Conservation (phyloP, 176 grass and related monocot species). For the Lolium perenne region DNA sequence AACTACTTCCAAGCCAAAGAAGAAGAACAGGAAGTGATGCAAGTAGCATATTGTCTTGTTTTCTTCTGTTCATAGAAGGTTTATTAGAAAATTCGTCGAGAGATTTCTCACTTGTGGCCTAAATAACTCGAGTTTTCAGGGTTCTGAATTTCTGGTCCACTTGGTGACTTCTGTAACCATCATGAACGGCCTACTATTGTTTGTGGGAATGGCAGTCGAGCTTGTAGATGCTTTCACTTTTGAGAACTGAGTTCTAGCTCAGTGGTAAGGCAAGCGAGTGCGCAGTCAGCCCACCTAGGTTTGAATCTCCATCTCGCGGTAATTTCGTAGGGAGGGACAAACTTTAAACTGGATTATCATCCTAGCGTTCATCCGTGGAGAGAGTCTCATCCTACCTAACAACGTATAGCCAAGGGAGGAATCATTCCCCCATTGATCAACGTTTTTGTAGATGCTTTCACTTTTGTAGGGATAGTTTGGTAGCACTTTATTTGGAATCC, state of each 20-base stretch:
- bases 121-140: neutral
- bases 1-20: slow-evolving; percentile 49
- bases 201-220: neutral
- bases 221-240: neutral
- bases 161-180: neutral
- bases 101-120: neutral
- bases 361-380: too few relatives aligned
- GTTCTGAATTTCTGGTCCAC: slow-evolving; percentile 20
- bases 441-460: neutral
- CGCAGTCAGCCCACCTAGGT: too few relatives aligned
- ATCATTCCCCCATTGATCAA: too few relatives aligned
- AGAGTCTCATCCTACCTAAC: too few relatives aligned
- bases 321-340: too few relatives aligned
- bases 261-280: too few relatives aligned
- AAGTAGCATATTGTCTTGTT: slow-evolving; percentile 8
- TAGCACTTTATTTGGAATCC: too few relatives aligned
- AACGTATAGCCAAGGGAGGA: too few relatives aligned
- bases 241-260: too few relatives aligned
- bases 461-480: too few relatives aligned
- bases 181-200: slow-evolving; percentile 3
- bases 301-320: too few relatives aligned
- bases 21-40: slow-evolving; percentile 82
- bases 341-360: too few relatives aligned
- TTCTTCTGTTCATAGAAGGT: slow-evolving; percentile 32
- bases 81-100: neutral